Evolutionary conservation across 441 rosid genomes (phyloP).

Genomic region (Populus hybrid): DNA sequence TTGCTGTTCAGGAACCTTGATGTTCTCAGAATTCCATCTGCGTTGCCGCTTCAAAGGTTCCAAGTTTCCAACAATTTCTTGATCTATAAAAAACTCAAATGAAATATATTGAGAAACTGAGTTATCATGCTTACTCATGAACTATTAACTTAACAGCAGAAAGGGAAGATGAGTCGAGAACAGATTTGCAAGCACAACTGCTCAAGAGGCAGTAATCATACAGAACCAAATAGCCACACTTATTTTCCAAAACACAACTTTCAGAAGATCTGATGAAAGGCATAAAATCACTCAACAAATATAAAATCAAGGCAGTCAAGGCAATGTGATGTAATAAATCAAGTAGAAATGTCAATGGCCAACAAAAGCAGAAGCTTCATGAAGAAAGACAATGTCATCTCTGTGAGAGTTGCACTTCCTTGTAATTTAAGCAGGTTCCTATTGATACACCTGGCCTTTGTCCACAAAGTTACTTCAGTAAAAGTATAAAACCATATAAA

Average conservation of each 20-base stretch:
- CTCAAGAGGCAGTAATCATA: neutral
- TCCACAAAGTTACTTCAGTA: neutral
- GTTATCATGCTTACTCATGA: neutral
- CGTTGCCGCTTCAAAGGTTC: conserved; percentile 90
- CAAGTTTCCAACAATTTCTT: conserved; percentile 53
- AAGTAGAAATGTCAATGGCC: neutral
- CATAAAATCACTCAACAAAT: neutral
- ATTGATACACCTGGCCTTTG: neutral
- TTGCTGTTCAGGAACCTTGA: conserved; percentile 61
- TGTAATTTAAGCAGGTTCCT: neutral
- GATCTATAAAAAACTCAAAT: conserved; percentile 42
- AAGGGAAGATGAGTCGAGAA: neutral
- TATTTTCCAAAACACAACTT: neutral
- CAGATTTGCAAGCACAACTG: neutral
- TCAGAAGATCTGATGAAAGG: neutral
- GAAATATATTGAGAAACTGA: neutral
- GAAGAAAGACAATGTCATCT: neutral
- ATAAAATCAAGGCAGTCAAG: too few species aligned
- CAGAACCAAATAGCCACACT: neutral
- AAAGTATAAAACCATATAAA: neutral
- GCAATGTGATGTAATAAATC: neutral
- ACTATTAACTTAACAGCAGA: neutral
- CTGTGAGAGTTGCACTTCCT: neutral
- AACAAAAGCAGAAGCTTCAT: neutral
- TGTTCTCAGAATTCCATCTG: conserved; percentile 73